Evolutionary conservation across 202 grass and related monocot species (phyloP).

Genomic region (Brachypodium distachyon): DNA sequence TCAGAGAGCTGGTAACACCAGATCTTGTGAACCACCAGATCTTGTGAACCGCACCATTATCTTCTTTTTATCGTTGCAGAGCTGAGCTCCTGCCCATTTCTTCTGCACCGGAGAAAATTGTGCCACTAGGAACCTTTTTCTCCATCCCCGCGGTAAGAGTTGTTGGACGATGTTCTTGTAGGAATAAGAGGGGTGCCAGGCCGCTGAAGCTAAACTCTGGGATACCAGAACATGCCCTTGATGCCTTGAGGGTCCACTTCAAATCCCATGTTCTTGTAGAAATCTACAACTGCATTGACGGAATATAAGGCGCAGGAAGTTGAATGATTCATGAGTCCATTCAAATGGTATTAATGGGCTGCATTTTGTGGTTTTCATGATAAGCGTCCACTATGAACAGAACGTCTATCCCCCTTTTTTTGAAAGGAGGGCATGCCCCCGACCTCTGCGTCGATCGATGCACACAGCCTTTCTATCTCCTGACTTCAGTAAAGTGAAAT

Average conservation of each 20-base stretch:
- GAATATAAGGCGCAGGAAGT: neutral
- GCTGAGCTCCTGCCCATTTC: neutral
- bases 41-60: no score
- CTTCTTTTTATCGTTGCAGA: no score
- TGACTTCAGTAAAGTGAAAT: neutral
- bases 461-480: no score
- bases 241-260: slow-evolving; percentile 95
- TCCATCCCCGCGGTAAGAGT: neutral
- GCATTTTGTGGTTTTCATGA: neutral
- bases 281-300: slow-evolving; percentile 75
- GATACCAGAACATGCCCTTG: slow-evolving; percentile 99
- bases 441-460: no score
- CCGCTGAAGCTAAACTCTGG: slow-evolving; percentile 25
- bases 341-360: neutral
- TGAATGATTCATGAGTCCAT: neutral
- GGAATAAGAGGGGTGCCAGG: neutral
- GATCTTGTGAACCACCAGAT: no score
- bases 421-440: no score
- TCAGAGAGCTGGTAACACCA: neutral
- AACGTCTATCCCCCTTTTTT: no score
- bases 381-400: neutral
- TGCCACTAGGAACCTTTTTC: neutral
- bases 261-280: slow-evolving; percentile 96
- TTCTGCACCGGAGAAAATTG: neutral
- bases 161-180: neutral